Base-by-base conservation (phyloP, 2,329 filamentous ascomycete species). In the Colletotrichum falcatum region DNA sequence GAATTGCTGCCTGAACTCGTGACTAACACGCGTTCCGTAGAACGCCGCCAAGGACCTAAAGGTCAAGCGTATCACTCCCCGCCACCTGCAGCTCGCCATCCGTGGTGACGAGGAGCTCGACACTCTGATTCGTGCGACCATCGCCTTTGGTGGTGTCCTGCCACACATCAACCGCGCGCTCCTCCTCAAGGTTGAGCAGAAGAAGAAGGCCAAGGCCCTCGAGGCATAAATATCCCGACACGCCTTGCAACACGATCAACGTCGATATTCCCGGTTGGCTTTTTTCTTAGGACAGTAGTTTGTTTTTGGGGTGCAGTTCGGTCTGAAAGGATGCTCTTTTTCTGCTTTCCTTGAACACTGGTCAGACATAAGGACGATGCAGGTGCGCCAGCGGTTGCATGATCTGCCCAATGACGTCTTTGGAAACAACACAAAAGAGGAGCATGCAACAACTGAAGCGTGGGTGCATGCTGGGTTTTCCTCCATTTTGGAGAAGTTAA, bases 21-120 rank as follows among this genome's bases (percentile, higher is more conserved):
- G 26, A 33, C 62, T 69, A 44, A 72, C 66, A 53, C 76, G 61
- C 76, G 65, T 66, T 56, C 33, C 6, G 20, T 30, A 92, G 89
- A 99, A 99, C 82, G 96, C 96, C 64, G 96, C 96, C 83, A 98
- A 98, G 89, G 96, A 99, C 83, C 92, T 98, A 80, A 99, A 98
- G 86, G 96, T 98, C 86, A 99, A 98, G 91, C 96, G 96, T 84
- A 99, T 99, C 84, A 98, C 95, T 16, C 96, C 96, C 66, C 95
- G 96, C 82, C 96, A 99, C 83, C 86, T 99, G 74, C 96, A 99
- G 84, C 93, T 99, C 73, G 96, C 96, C 78, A 99, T 99, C 80
- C 94, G 96, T 79, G 96, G 96, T 79, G 96, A 99, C 83, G 96
- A 99, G 85, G 96, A 99, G 84, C 88, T 99, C 77, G 96, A 99